Evolutionary conservation across 352 stramenopile species (phyloP), one percentile per base, ranked within the genome.

Genomic region (Phytopythium mirpurense): DNA sequence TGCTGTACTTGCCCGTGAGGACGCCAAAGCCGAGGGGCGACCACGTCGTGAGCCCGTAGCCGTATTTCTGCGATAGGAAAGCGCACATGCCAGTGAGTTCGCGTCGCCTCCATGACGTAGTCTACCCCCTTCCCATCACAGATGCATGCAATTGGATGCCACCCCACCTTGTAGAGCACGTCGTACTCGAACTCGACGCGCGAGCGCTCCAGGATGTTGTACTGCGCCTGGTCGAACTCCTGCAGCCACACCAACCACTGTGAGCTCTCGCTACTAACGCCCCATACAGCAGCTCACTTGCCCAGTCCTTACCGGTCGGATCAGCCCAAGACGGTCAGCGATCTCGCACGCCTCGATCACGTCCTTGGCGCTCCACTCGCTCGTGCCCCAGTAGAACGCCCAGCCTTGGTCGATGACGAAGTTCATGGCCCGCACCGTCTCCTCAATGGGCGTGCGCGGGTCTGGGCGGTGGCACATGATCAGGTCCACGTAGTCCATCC

Each of bases 1-100:
- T 75, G 65, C 68, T 81, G 74, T 89, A 89, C 56, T 90, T 90
- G 57, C 77, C 77, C 40, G 81, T 86, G 34, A 91, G 57, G 8
- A 90, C 57, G 9, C 78, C 81, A 19, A 68, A 79, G 1, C 61
- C 70, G n/a, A 92, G 67, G 1, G 78, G 76, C 26, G 67, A 85
- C 76, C 74, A 92, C 41, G 75, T 86, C 18, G 78, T 90, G 32
- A 83, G 62, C 12, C 77, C 81, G 32, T 89, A 74, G 43, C 70
- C 72, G 57, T 86, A 89, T 50, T 74, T 76, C 65, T 68, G 38
- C 31, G 34, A 3, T 9, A 24, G 23, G 23, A 24, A 11, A n/a
- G n/a, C n/a, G n/a, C n/a, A 18, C 65, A 67, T 8, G 74, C 51
- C 16, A 55, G 50, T 26, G 63, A 42, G 23, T 67, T 31, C 50